phyloP scores from a whole-genome alignment of 495 filamentous ascomycete species.

The Aspergillus indologenus region DNA sequence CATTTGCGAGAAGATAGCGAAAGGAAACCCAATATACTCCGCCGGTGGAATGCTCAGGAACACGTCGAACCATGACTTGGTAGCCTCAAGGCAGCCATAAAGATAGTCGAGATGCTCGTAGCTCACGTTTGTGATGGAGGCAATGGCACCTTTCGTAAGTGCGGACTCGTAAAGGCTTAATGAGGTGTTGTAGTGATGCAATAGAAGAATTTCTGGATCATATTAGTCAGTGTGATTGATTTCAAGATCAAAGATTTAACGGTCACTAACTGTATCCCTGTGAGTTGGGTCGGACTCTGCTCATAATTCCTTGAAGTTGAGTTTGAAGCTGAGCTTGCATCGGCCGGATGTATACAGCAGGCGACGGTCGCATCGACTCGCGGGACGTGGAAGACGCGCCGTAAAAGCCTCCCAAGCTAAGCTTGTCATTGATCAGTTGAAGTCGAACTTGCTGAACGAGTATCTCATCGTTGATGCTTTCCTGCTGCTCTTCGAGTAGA shows the following conservation, averaged over 20 bases:
- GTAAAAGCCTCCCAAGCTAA: not conserved
- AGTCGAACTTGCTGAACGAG: slow-evolving; percentile 48
- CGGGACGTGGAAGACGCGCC: not conserved
- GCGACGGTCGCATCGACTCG: slow-evolving; percentile 15
- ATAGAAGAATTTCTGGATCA: slow-evolving; percentile 33
- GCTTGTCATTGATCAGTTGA: slow-evolving; percentile 40
- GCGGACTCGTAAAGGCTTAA: slow-evolving; percentile 43
- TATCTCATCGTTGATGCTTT: slow-evolving; percentile 49
- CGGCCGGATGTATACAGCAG: slow-evolving; percentile 40
- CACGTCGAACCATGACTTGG: slow-evolving; percentile 37
- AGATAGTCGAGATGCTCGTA: slow-evolving; percentile 34
- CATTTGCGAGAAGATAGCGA: slow-evolving; percentile 40
- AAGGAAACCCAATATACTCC: slow-evolving; percentile 34
- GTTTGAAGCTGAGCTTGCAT: slow-evolving; percentile 44
- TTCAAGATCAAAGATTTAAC: not conserved
- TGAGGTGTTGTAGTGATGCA: slow-evolving; percentile 39
- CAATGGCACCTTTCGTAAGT: slow-evolving; percentile 20
- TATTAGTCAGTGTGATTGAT: not conserved
- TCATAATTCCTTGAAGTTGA: slow-evolving; percentile 39
- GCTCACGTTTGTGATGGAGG: slow-evolving; percentile 20
- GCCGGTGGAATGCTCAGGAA: slow-evolving; percentile 32
- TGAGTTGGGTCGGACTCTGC: slow-evolving; percentile 31
- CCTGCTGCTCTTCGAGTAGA: slow-evolving; percentile 40
- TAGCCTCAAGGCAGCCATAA: slow-evolving; percentile 31
- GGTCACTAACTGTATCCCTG: slow-evolving; percentile 39